phyloP scores from a whole-genome alignment of 225 moss, liverwort and hornwort species.

The Pleurozium schreberi region DNA sequence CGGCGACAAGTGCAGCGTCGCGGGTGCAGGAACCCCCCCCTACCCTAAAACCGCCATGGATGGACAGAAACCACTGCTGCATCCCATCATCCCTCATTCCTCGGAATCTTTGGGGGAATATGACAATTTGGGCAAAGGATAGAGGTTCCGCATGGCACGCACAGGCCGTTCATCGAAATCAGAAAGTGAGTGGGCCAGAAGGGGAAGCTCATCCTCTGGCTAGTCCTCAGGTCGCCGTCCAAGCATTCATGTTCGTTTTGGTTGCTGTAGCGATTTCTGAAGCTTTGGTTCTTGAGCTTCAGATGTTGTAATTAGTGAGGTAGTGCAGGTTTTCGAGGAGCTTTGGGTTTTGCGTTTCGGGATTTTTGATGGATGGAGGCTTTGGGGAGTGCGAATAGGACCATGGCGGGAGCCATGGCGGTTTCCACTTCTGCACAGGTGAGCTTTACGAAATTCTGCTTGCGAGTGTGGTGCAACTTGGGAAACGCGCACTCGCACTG shows the following conservation, averaged over 20 bases:
- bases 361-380: slow-evolving; percentile 14
- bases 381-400: not conserved
- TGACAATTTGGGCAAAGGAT: not conserved
- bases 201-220: not conserved
- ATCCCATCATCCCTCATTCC: not conserved
- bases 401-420: slow-evolving; percentile 8
- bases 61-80: slow-evolving; percentile 11
- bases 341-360: not conserved
- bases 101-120: slow-evolving; percentile 1
- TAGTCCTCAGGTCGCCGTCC: not conserved
- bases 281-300: not conserved
- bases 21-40: not conserved
- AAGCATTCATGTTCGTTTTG: not conserved
- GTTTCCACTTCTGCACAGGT: slow-evolving; percentile 16
- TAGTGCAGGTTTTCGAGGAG: not conserved
- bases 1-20: slow-evolving; percentile 32
- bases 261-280: not conserved
- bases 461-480: not conserved
- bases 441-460: not conserved
- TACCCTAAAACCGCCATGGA: slow-evolving; percentile 16
- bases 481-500: not conserved
- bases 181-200: not conserved
- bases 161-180: not conserved
- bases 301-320: not conserved
- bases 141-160: not conserved